These are phyloP conservation scores for Talaromyces wortmannii DNA, from an alignment of 495 filamentous ascomycete genomes.

Conservation along the genomic window DNA sequence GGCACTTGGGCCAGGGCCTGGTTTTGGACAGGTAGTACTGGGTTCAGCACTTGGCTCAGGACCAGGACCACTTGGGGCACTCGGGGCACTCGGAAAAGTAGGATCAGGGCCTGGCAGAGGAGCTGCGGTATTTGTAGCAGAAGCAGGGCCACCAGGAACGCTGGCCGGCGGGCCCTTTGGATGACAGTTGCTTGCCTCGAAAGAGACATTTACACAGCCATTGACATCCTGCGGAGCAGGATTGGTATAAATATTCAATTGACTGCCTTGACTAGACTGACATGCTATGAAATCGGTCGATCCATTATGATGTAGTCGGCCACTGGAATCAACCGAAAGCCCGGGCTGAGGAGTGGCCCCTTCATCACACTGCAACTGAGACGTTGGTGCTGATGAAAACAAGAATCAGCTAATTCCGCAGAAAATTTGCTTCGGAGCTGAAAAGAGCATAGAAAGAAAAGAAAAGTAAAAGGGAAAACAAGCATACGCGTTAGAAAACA, in stretches of 20 bases:
- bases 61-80: neutral
- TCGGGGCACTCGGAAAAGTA: neutral
- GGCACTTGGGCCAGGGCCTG: neutral
- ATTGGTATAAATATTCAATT: slow-evolving; percentile 3
- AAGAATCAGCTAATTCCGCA: neutral
- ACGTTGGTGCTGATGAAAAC: slow-evolving; percentile 37
- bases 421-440: neutral
- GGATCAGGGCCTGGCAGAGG: neutral
- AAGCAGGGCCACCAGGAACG: neutral
- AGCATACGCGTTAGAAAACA: slow-evolving; percentile 50
- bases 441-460: too few relatives aligned
- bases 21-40: neutral
- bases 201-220: neutral
- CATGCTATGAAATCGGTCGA: slow-evolving; percentile 1
- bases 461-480: neutral
- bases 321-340: slow-evolving; percentile 43
- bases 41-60: too few relatives aligned
- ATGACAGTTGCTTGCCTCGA: neutral
- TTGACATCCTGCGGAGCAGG: slow-evolving; percentile 1
- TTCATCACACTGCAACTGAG: slow-evolving; percentile 60
- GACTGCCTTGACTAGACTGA: neutral
- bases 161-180: neutral
- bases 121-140: neutral
- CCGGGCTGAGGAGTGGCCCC: slow-evolving; percentile 35
- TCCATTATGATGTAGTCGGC: slow-evolving; percentile 34